Evolutionary conservation across 1,284 basidiomycete species (phyloP).

Genomic region (Gomphus bonarii): DNA sequence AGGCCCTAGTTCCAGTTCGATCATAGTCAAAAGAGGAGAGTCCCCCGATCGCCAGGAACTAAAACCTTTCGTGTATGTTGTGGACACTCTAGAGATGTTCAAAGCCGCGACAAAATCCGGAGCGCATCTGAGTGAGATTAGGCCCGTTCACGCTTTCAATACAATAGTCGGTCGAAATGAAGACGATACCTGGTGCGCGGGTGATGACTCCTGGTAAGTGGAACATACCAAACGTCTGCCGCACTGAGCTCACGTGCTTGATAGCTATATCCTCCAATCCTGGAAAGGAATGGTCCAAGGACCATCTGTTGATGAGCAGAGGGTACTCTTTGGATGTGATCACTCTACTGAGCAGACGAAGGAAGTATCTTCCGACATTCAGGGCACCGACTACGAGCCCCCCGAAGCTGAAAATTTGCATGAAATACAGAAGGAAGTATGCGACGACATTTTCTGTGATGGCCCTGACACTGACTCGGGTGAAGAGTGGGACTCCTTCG

Average conservation of each 20-base stretch:
- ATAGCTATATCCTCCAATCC: constrained; percentile 4
- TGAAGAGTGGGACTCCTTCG: not conserved
- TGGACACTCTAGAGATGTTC: not conserved
- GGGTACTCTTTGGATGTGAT: not conserved
- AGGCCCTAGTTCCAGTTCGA: not conserved
- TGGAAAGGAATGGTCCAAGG: constrained; percentile 8
- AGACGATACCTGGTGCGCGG: not conserved
- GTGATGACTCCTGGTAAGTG: constrained; percentile 3
- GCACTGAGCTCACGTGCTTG: not conserved
- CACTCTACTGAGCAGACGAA: constrained; percentile 16
- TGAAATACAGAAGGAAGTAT: not conserved
- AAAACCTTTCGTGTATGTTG: not conserved
- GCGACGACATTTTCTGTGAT: not conserved
- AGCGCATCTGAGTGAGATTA: not conserved
- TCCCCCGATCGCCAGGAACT: not conserved
- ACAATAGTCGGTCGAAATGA: not conserved
- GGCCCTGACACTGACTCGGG: not conserved
- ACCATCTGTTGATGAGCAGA: constrained; percentile 7
- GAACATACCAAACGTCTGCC: not conserved
- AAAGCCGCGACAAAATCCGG: not conserved
- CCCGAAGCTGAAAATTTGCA: not conserved
- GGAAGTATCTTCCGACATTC: not conserved
- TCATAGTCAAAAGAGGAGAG: not conserved
- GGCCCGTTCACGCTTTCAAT: not conserved
- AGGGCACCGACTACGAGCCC: not conserved